Conservation (phyloP, 208 protist genomes). For the Trypanosoma boissoni region DNA sequence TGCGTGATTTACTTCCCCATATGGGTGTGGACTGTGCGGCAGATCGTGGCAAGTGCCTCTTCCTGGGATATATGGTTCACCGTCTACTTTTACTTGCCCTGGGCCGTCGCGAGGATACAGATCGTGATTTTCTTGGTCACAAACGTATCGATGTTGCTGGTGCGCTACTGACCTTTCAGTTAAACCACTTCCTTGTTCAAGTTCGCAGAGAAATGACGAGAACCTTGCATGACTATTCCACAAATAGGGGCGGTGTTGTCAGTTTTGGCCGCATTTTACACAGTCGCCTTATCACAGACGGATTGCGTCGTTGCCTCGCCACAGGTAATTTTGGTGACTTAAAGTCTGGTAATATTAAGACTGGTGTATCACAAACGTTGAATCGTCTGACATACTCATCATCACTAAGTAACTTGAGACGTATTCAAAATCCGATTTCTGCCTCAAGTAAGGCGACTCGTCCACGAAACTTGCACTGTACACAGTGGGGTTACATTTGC, state of each 20-base stretch:
- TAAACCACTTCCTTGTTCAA: conserved; percentile 38
- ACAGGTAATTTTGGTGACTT: conserved; percentile 97
- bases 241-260: conserved; percentile 47
- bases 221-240: conserved; percentile 43
- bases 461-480: conserved; percentile 97
- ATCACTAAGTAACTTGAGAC: conserved; percentile 97
- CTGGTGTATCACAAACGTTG: conserved; percentile 93
- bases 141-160: conserved; percentile 95
- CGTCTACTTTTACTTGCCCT: conserved; percentile 71
- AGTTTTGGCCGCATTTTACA: conserved; percentile 41
- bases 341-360: conserved; percentile 37
- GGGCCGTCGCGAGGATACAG: conserved; percentile 78
- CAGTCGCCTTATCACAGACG: conserved; percentile 54
- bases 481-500: conserved; percentile 97
- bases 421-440: conserved; percentile 98
- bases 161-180: conserved; percentile 68
- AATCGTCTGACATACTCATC: conserved; percentile 96
- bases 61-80: conserved; percentile 90
- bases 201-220: conserved; percentile 47
- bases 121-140: conserved; percentile 95
- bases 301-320: conserved; percentile 94
- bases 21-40: conserved; percentile 81
- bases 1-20: conserved; percentile 87
- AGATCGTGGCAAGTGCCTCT: conserved; percentile 87
- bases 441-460: conserved; percentile 87